These are phyloP conservation scores for Marasmius fiardii DNA, from an alignment of 1,284 basidiomycete species.

Conservation along the genomic window DNA sequence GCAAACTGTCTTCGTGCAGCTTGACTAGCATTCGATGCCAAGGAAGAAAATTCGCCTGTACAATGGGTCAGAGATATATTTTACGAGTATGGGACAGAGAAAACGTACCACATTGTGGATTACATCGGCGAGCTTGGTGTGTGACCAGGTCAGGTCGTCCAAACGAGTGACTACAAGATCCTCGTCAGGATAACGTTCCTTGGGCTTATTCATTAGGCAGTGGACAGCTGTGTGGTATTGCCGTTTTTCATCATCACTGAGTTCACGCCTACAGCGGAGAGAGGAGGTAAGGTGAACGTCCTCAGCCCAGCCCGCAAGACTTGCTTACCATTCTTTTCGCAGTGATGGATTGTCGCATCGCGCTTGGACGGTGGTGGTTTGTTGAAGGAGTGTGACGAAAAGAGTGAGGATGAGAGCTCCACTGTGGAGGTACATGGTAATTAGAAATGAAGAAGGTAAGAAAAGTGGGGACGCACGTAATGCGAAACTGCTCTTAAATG, in stretches of 20 bases:
- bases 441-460: neutral
- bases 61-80: neutral
- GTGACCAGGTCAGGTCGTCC: neutral
- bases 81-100: neutral
- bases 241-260: neutral
- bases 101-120: neutral
- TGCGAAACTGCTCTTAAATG: too few species aligned
- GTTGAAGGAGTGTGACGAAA: neutral
- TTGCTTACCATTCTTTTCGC: neutral
- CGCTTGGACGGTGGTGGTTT: neutral
- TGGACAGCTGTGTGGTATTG: neutral
- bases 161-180: neutral
- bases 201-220: neutral
- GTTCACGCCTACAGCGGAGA: neutral
- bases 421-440: neutral
- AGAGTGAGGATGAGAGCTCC: neutral
- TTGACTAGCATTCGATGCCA: constrained; percentile 3
- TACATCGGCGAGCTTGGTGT: neutral
- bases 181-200: neutral
- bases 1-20: neutral
- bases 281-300: too few species aligned
- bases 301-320: neutral
- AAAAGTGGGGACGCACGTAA: neutral
- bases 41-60: constrained; percentile 4
- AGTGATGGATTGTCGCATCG: neutral